Evolutionary conservation across 2,329 filamentous ascomycete species (phyloP), one percentile per base, ranked within the genome.

Genomic region (Colletotrichum aenigma): DNA sequence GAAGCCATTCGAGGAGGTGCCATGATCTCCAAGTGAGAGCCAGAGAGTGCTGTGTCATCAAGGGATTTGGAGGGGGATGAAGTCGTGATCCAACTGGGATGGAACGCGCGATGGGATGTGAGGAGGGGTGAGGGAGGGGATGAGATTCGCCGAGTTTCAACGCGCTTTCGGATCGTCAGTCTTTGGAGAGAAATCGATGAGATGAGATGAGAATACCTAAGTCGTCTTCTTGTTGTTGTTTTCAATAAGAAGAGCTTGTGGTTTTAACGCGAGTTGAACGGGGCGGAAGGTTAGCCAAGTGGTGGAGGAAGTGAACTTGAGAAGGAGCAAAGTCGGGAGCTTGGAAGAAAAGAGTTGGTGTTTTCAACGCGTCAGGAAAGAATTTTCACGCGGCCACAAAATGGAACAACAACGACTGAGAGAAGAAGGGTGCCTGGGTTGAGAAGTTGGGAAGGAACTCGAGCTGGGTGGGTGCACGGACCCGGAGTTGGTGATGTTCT

Each of bases 401-500:
- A n/a, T 48, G 6, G 28, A 66, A 30, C n/a, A 32, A 36, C 18
- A 24, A 36, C n/a, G 43, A 21, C 10, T 52, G 10, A 28, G 32
- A 26, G 13, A 26, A 36, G 38, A 71, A 32, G 72, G 69, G 62
- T 4, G 8, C 12, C 55, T 30, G 9, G 15, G 24, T 16, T n/a
- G 24, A 6, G 15, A 24, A 34, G 13, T 28, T 66, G 38, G 68
- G 72, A 75, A 75, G 61, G 72, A 52, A 36, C 61, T 48, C 13
- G 26, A 55, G 24, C 48, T 21, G 65, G 30, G 28, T 66, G 24
- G 30, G 15, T 18, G 21, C 61, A 75, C 61, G 30, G 68, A 24
- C 38, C 55, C 34, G 32, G 28, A 21, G 34, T n/a, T 71, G 32
- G 21, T 71, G 52, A 61, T 62, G 24, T 13, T 52, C 12, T 71